phyloP scores from a whole-genome alignment of 2,329 filamentous ascomycete species.

The Anisogramma anomala region DNA sequence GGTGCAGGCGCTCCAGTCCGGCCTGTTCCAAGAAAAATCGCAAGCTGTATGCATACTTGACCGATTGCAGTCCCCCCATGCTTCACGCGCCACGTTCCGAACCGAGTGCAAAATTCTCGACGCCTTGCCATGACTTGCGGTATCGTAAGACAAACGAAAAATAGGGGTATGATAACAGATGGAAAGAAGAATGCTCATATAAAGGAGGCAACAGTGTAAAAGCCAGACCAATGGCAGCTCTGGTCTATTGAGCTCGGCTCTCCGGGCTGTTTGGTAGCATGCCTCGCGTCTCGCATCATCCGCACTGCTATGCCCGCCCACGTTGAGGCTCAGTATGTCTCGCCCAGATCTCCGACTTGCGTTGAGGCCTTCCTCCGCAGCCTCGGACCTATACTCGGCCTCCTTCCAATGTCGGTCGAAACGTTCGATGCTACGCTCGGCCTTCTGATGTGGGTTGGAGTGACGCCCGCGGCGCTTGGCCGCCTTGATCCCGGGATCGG shows the following conservation, averaged over 20 bases:
- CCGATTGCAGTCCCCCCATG: too few species aligned
- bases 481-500: slow-evolving; percentile 34
- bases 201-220: neutral
- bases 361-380: slow-evolving; percentile 7
- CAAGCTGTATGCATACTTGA: neutral
- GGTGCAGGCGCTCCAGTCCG: neutral
- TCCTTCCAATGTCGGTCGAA: slow-evolving; percentile 27
- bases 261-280: neutral
- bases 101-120: slow-evolving; percentile 11
- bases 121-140: slow-evolving; percentile 12
- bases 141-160: slow-evolving; percentile 13
- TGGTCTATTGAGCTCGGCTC: neutral
- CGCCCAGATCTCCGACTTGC: slow-evolving; percentile 33
- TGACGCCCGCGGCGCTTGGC: slow-evolving; percentile 26
- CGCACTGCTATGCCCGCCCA: neutral
- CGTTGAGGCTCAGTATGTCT: slow-evolving; percentile 35
- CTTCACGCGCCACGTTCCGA: slow-evolving; percentile 7
- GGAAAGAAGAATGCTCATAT: slow-evolving; percentile 12
- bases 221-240: neutral
- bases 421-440: slow-evolving; percentile 15
- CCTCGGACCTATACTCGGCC: slow-evolving; percentile 6
- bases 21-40: neutral
- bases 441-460: slow-evolving; percentile 4
- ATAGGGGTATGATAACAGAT: slow-evolving; percentile 15
- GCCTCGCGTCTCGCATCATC: neutral